Evolutionary conservation across 2,329 filamentous ascomycete genomes (phyloP), one percentile per base, ranked within the genome.

Genomic region (Cercospora berteroae): DNA sequence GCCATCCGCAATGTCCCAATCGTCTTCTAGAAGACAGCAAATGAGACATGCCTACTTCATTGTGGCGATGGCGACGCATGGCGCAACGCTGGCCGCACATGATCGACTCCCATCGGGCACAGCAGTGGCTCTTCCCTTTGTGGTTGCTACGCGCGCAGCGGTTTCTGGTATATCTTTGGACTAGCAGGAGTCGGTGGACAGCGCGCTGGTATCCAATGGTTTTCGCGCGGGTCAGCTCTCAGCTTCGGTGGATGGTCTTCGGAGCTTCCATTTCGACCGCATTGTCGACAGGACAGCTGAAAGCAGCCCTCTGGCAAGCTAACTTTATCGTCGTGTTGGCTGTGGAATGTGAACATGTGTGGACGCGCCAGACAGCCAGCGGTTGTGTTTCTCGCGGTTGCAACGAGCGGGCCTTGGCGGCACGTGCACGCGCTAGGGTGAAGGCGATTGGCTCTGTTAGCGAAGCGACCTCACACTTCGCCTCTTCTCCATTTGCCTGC

Each of bases 11-110:
- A 42, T 63, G 69, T 60, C 69, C 71, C 70, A 74, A 70, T 68
- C 29, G 67, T 64, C 62, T 74, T 75, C 71, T 73, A 71, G 74
- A 74, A 73, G 67, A 71, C 68, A 69, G 64, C 71, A 64, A 70
- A 72, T 74, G 72, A 74, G 72, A 74, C 73, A 73, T 60, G 65
- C 67, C 60, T 61, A 36, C 50, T 60, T 56, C 67, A 67, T 70
- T 67, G 63, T 70, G 65, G 67, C 67, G 56, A 66, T 31, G 31
- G 64, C 67, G 59, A 50, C 67, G 66, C 70, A 72, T 68, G 66
- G 70, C 65, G 69, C 64, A 64, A 64, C 58, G 66, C 66, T 42
- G 42, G 36, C 63, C 58, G 65, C 68, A 69, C 67, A 67, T 67
- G 68, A 70, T 60, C 59, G 58, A n/a, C 58, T 18, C 25, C 33